Evolutionary conservation across 805 yeast genomes (phyloP).

Genomic region (Sugiyamaella marilandica): DNA sequence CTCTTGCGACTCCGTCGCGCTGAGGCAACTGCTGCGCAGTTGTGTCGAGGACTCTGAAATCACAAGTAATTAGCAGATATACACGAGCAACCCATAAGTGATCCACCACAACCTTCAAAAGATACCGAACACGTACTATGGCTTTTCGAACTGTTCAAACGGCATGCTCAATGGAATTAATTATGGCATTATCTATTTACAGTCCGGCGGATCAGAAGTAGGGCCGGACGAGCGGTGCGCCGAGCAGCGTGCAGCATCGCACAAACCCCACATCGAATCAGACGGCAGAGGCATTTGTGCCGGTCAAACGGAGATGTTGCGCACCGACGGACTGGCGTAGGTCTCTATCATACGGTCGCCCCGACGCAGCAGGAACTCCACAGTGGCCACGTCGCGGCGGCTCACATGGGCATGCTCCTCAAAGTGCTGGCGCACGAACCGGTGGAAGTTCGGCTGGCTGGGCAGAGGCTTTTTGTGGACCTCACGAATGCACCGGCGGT

Average conservation of each 20-base stretch:
- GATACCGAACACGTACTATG: too few relatives aligned
- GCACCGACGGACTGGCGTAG: slow-evolving; percentile 66
- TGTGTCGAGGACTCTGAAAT: too few relatives aligned
- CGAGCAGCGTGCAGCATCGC: too few relatives aligned
- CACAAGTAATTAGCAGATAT: too few relatives aligned
- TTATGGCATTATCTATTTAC: background rate
- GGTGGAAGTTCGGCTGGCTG: slow-evolving; percentile 42
- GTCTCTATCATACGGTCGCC: slow-evolving; percentile 71
- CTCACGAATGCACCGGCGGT: slow-evolving; percentile 45
- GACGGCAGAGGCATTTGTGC: background rate
- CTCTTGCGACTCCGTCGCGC: too few relatives aligned
- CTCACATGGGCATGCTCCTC: slow-evolving; percentile 49
- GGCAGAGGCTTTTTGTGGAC: slow-evolving; percentile 44
- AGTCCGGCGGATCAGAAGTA: background rate
- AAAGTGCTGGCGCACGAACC: slow-evolving; percentile 59
- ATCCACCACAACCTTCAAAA: too few relatives aligned
- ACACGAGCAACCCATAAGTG: too few relatives aligned
- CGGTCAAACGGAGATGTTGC: slow-evolving; percentile 37
- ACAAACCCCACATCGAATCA: background rate
- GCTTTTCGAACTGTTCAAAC: too few relatives aligned
- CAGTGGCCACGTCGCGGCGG: slow-evolving; percentile 75
- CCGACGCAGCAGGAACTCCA: slow-evolving; percentile 74
- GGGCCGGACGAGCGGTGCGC: background rate
- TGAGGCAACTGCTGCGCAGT: too few relatives aligned
- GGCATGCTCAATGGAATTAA: background rate